These are phyloP conservation scores for Pholiota molesta DNA, from an alignment of 768 basidiomycete genomes.

Conservation along the genomic window DNA sequence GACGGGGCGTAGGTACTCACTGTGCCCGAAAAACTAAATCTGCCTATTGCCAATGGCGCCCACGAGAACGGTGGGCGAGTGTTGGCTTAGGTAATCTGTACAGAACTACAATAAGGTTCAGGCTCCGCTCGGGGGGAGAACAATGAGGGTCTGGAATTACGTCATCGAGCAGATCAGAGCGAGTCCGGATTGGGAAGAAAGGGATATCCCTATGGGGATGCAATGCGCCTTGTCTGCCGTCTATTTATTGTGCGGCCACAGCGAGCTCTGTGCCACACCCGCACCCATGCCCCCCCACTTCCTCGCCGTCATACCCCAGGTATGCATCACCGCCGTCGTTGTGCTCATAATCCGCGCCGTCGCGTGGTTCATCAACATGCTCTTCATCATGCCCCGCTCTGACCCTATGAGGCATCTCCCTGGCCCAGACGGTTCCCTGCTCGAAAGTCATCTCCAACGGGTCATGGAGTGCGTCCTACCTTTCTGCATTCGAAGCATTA, in stretches of 20 bases:
- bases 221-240: neutral
- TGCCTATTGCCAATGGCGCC: constrained; percentile 22
- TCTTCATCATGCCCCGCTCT: constrained; percentile 44
- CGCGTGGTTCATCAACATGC: constrained; percentile 44
- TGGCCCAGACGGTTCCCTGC: constrained; percentile 44
- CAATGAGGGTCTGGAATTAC: constrained; percentile 4
- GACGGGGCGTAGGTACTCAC: constrained; percentile 28
- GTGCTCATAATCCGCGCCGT: constrained; percentile 38
- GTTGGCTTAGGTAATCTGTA: constrained; percentile 43
- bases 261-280: neutral
- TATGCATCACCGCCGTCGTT: constrained; percentile 28
- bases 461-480: constrained; percentile 48
- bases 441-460: constrained; percentile 47
- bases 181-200: constrained; percentile 19
- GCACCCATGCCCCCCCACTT: constrained; percentile 1
- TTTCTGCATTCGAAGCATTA: neutral
- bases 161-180: neutral
- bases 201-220: constrained; percentile 22
- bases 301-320: constrained; percentile 22
- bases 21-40: constrained; percentile 27
- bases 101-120: constrained; percentile 39
- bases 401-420: constrained; percentile 53
- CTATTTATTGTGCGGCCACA: neutral
- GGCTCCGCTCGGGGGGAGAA: constrained; percentile 27
- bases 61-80: constrained; percentile 16